These are phyloP conservation scores for Collybia sordida DNA, from an alignment of 768 basidiomycete species.

Conservation along the genomic window DNA sequence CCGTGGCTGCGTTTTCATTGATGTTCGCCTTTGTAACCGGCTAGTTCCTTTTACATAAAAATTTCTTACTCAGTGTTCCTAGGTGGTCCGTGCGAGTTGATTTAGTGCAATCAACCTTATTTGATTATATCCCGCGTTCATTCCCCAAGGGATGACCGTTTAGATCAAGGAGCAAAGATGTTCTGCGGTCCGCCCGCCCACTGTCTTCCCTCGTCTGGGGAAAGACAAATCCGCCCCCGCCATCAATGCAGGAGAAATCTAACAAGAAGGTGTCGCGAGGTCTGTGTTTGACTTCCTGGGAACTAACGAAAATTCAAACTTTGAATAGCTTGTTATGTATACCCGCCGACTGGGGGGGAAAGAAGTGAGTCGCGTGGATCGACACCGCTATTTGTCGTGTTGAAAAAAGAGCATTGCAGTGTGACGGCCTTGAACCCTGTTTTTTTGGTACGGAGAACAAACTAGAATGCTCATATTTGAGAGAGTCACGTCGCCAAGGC, in stretches of 20 bases:
- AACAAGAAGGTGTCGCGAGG: conserved; percentile 23
- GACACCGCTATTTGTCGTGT: too few relatives aligned
- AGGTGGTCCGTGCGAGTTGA: too few relatives aligned
- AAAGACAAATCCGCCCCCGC: neutral
- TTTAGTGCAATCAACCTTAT: too few relatives aligned
- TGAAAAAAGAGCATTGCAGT: conserved; percentile 9
- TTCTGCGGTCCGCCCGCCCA: too few relatives aligned
- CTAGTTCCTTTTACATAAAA: conserved; percentile 42
- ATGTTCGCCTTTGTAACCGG: conserved; percentile 83
- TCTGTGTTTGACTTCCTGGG: neutral
- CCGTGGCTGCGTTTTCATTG: conserved; percentile 68
- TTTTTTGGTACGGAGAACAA: conserved; percentile 25
- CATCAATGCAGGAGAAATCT: conserved; percentile 1
- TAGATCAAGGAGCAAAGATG: too few relatives aligned
- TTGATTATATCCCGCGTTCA: too few relatives aligned
- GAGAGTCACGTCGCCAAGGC: conserved; percentile 26
- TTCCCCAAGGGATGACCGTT: too few relatives aligned
- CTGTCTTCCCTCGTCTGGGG: neutral
- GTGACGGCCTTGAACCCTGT: conserved; percentile 29
- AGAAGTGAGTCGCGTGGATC: conserved; percentile 17
- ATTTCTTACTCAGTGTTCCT: neutral
- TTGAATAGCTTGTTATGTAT: conserved; percentile 24
- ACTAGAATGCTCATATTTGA: conserved; percentile 27
- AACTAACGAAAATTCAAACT: neutral
- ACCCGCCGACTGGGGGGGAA: conserved; percentile 29